Conservation (phyloP, 2,329 filamentous ascomycete genomes). For the Apiospora phragmitis region DNA sequence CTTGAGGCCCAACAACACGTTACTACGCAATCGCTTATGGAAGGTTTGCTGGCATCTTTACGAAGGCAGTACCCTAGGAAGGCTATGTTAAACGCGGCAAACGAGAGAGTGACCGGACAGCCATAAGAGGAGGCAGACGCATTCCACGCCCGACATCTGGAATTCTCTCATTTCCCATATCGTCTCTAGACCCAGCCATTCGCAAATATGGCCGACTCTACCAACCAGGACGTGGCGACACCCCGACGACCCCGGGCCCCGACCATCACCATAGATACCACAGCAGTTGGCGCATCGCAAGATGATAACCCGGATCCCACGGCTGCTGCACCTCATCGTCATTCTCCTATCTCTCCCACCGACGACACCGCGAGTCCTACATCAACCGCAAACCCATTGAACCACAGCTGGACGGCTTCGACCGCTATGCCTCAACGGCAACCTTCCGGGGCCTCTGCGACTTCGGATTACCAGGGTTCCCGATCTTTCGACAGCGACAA, state of each 20-base stretch:
- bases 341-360: slow-evolving; percentile 28
- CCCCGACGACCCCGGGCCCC: slow-evolving; percentile 20
- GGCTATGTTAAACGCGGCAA: background rate
- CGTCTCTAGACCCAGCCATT: background rate
- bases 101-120: background rate
- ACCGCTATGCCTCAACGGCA: background rate
- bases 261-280: slow-evolving; percentile 39
- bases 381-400: slow-evolving; percentile 20
- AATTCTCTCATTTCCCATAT: background rate
- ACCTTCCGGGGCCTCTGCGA: slow-evolving; percentile 23
- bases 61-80: background rate
- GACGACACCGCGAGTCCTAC: slow-evolving; percentile 32
- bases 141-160: background rate
- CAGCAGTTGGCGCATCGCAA: slow-evolving; percentile 20
- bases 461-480: slow-evolving; percentile 29
- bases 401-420: slow-evolving; percentile 27
- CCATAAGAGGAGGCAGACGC: background rate
- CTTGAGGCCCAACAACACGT: background rate
- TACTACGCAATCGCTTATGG: background rate
- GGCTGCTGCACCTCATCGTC: slow-evolving; percentile 20
- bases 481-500: slow-evolving; percentile 64
- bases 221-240: background rate
- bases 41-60: background rate
- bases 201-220: slow-evolving; percentile 11
- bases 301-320: slow-evolving; percentile 23